Base-by-base conservation (phyloP, 1,284 basidiomycete species). In the Wolfiporia cocos region DNA sequence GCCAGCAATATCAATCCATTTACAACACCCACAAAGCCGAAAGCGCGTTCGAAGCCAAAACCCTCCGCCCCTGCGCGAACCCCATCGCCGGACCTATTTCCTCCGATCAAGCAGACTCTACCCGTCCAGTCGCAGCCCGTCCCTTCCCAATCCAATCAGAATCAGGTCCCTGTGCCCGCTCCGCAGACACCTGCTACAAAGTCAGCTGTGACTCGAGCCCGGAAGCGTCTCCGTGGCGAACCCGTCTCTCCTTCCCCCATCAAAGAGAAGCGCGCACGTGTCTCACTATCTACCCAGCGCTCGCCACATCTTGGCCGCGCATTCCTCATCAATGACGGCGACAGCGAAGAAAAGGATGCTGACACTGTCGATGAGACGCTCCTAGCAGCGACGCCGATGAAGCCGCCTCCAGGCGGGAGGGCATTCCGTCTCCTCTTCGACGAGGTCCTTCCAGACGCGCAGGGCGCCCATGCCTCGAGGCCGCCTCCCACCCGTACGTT, bases 161-260 rank as follows among this genome's bases (percentile, higher is more conserved):
- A 22, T 18, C 38, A 32, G 12, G 36, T 37, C 5, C 34, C 44
- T 17, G 17, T 30, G 4, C 15, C 38, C 12, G 37, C 47, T 14
- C 49, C 47, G 15, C 44, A 39, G 17, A 45, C 55, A n/a, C 47
- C 49, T 40, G 39, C 46, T 31, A 47, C 44, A 9, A 35, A 47
- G 23, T 38, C 49, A 39, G 76, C 81, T 14, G 64, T 86, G 24
- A 72, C 70, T 21, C 73, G 83, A 26, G 86, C 86, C 22, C 76
- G 85, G 31, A 89, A 89, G 59, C 80, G 86, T 41, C 68, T 89
- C 18, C 76, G 86, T 34, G 86, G 86, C 20, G 86, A 89, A 54
- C 76, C 78, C 1, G 84, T 89, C 3, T 87, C 85, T 0, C 86
- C 86, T 4, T 86, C 86, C 18, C 86, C 86, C 6, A 75, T 71